Evolutionary conservation across 2,329 filamentous ascomycete species (phyloP), one percentile per base, ranked within the genome.

Genomic region (Claviceps digitariae): DNA sequence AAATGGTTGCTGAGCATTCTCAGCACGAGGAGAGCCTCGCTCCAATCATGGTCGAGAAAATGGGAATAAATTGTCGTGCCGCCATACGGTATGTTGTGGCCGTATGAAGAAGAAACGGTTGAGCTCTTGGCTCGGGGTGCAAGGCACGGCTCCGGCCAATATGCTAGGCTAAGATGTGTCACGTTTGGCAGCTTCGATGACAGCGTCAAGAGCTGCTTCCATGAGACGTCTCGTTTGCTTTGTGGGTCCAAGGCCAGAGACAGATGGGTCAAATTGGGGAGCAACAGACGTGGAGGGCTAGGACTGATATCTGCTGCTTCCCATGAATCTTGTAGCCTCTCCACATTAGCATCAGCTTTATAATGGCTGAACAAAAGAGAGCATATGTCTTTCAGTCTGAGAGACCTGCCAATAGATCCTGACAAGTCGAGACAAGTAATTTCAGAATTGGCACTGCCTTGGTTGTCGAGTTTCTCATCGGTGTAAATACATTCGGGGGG

Each of bases 71-170:
- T 67, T 8, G 73, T 76, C 2, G 78, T 81, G 20, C 74, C 77
- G 38, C 75, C 72, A 56, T 81, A 82, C 40, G 74, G 73, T 10
- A 80, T 64, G 15, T 61, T 64, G 31, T 60, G 67, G 29, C 71
- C 76, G 34, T 71, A 65, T 4, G 69, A 67, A 4, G 74, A 72
- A 1, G 70, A 64, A 2, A 82, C 64, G 2, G 74, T 72, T 0
- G 76, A 66, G 27, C 68, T 68, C 54, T 70, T 73, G 7, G 78
- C 73, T 57, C 77, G 75, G 9, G 77, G 76, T 2, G 78, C 79
- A n/a, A 81, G 65, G 17, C 72, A 73, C 2, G 81, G 81, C 50
- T 74, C 72, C 1, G 81, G 81, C 81, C 81, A 84, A 61, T 76
- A 77, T 17, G 79, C 78, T 7, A 84, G 70, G 57, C 75, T 81